These are phyloP conservation scores for Aspergillus fijiensis DNA, from an alignment of 2,329 filamentous ascomycete genomes.

Conservation along the genomic window DNA sequence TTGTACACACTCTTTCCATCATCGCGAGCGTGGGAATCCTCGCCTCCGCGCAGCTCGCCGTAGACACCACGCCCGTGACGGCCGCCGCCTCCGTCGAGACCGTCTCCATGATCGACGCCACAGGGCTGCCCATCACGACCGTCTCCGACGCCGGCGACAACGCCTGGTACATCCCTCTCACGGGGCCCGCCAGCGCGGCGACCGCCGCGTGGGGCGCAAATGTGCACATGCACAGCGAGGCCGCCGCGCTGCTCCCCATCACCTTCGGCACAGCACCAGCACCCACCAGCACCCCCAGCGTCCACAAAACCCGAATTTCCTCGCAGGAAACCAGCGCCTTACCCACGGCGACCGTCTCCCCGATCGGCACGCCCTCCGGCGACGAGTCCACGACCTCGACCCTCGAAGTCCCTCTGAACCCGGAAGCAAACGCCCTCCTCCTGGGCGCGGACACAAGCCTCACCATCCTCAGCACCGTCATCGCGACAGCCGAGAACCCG, in stretches of 20 bases:
- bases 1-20: neutral
- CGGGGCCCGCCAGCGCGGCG: neutral
- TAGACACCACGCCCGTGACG: neutral
- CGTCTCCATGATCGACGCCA: conserved; percentile 2
- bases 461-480: neutral
- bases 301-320: too few relatives aligned
- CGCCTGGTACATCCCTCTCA: conserved; percentile 1
- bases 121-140: conserved; percentile 5
- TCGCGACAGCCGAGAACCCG: neutral
- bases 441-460: neutral
- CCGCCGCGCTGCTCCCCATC: neutral
- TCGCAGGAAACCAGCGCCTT: too few relatives aligned
- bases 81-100: conserved; percentile 1
- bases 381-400: neutral
- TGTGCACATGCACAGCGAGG: neutral
- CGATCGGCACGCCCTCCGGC: neutral
- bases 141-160: neutral
- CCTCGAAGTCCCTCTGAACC: neutral
- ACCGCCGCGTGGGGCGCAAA: conserved; percentile 5
- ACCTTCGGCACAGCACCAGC: neutral
- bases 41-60: neutral
- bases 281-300: neutral
- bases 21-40: neutral
- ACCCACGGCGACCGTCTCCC: neutral
- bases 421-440: neutral